phyloP scores from a whole-genome alignment of 352 stramenopile genomes.

The Globisporangium spiculum region DNA sequence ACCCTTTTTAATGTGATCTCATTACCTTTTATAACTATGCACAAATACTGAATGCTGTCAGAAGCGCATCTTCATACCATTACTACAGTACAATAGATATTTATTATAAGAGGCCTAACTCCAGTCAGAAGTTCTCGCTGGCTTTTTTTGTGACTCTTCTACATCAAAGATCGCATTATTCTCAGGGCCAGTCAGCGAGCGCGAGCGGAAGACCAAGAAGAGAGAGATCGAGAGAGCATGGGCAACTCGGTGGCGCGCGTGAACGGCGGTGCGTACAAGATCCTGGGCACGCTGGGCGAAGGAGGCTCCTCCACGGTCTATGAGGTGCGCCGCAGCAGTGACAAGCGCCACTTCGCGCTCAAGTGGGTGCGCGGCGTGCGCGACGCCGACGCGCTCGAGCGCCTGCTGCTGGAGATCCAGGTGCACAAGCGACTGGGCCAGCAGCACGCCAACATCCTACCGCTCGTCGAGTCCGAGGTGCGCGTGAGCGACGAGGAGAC shows the following conservation, averaged over 20 bases:
- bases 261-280: constrained; percentile 54
- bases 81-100: too few relatives aligned
- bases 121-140: not conserved
- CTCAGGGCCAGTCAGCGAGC: not conserved
- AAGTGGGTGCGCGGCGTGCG: constrained; percentile 61
- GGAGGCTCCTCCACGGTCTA: constrained; percentile 77
- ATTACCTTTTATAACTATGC: not conserved
- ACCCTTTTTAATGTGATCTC: not conserved
- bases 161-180: constrained; percentile 12
- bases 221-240: constrained; percentile 25
- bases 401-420: constrained; percentile 66
- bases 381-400: constrained; percentile 53
- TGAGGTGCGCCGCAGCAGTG: constrained; percentile 34
- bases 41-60: too few relatives aligned
- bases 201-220: not conserved
- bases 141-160: constrained; percentile 7
- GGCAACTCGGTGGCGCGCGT: constrained; percentile 59
- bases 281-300: constrained; percentile 49
- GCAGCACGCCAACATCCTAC: constrained; percentile 46
- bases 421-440: constrained; percentile 51
- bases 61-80: too few relatives aligned
- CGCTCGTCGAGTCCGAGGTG: constrained; percentile 53
- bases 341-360: constrained; percentile 39
- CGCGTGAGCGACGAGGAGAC: constrained; percentile 8
- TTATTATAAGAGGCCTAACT: not conserved